Base-by-base conservation (phyloP, 306 rosid species). In the Carpinus fangiana region DNA sequence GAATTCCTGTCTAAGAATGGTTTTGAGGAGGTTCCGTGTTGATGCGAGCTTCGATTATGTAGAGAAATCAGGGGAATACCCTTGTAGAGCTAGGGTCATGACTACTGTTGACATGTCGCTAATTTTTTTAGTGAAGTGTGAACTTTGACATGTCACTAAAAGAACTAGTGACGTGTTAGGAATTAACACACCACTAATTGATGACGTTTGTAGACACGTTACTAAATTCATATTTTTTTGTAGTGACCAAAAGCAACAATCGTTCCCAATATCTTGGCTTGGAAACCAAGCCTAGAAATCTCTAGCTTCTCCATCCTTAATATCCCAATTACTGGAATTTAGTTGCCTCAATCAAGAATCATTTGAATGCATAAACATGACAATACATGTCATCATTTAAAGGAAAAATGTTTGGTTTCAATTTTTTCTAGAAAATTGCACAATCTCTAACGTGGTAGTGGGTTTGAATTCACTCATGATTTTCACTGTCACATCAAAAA, bases 51-150 rank as follows among this genome's bases (percentile, higher is more conserved):
- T 48, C 8, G 31, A 31, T 21, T 21, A 26, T 57, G 53, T 11
- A 53, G 55, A 61, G 78, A 55, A 20, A 75, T 52, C 4, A 75
- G 36, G n/a, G 45, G 4, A 5, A 51, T 47, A 12, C 83, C 81
- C 75, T 78, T 79, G 78, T 75, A 75, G 17, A 23, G 26, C 26
- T 23, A 83, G 71, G 53, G 78, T 75, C 81, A 83, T 31, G 47
- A 83, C 41, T 11, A 83, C 41, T 11, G 59, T 51, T 17, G 83
- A 23, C 26, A 23, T 23, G 26, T 23, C 26, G 26, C 26, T 23
- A 23, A 23, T 23, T 23, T 23, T 23, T 23, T 23, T 23, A 23
- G 26, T 23, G 26, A 23, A 23, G 26, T 23, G 26, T 23, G 26
- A 23, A 23, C 26, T 23, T 23, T 23, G 26, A 23, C 26, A 1